Evolutionary conservation across 129 eudicot genomes (phyloP).

Genomic region (Calendula officinalis): DNA sequence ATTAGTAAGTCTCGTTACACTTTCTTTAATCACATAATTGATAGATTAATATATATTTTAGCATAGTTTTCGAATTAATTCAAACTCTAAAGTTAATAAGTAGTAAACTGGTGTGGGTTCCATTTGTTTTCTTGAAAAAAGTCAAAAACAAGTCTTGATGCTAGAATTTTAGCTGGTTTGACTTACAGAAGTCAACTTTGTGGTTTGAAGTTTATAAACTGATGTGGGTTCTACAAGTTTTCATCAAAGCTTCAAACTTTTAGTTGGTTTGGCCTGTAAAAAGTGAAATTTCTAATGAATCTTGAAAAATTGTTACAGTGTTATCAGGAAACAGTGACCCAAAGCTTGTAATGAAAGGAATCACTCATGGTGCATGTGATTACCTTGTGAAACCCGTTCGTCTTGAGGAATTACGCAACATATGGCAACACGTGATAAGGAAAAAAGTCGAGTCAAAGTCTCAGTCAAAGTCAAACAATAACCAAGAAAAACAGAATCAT

Average conservation of each 20-base stretch:
- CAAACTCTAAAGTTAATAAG: neutral
- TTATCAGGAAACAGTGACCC: constrained; percentile 90
- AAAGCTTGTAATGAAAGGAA: constrained; percentile 96
- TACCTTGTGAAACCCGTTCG: constrained; percentile 94
- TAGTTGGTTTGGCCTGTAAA: constrained; percentile 16
- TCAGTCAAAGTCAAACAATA: constrained; percentile 42
- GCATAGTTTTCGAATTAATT: neutral
- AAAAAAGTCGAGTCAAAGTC: constrained; percentile 58
- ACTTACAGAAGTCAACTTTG: neutral
- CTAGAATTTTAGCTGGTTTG: neutral
- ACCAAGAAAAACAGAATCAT: constrained; percentile 46
- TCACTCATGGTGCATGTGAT: constrained; percentile 95
- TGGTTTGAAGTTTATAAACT: constrained; percentile 2
- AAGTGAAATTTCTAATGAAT: constrained; percentile 10
- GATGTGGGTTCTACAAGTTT: neutral
- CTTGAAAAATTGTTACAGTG: constrained; percentile 51
- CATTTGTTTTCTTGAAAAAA: neutral
- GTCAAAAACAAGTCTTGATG: neutral
- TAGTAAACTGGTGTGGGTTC: neutral
- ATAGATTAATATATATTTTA: neutral
- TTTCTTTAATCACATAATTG: constrained; percentile 7
- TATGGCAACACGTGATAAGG: constrained; percentile 95
- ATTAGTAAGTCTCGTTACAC: constrained; percentile 53
- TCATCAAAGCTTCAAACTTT: neutral
- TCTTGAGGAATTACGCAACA: constrained; percentile 86